Evolutionary conservation across 805 yeast genomes (phyloP), one percentile per base, ranked within the genome.

Genomic region (Cephaloascus fragrans): DNA sequence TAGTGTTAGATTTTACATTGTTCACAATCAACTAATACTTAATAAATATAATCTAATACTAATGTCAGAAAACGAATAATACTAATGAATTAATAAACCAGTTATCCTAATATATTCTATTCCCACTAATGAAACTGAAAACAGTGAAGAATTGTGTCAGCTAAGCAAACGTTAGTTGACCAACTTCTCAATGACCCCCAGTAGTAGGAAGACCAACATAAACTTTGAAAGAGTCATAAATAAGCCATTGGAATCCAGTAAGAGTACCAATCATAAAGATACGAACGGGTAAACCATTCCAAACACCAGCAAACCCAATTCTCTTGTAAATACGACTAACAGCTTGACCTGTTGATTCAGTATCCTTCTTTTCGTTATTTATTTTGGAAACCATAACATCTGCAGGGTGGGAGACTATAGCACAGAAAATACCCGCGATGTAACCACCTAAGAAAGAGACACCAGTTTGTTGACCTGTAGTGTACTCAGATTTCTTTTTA

Each of bases 371-470:
- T 51, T 78, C 88, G 43, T 82, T 72, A 58, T 86, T 89, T 53
- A 93, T 77, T 72, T 88, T 85, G 37, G 95, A 84, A 19, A 90
- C 97, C 95, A 93, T 81, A 26, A 90, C 97, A 62, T 90, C 98
- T n/a, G 97, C 97, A 17, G 98, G 98, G 61, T 93, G 97, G 19
- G 97, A 89, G 15, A 89, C 93, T 38, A 83, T 67, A 5, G 98
- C 97, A 70, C 97, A 90, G 67, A 89, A 77, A 40, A 93, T 80
- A 80, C 97, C 98, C 9, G 97, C 98, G 56, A 90, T 75, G 67
- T 90, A 90, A 58, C 98, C 97, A 61, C 96, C 96, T 36, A 80
- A 68, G 67, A 90, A 93, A 18, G 96, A 86, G 32, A 93, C 95
- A 38, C 96, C 95, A 18, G 96, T 90, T 64, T 93, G 97, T 53